Conservation (phyloP, 2,329 filamentous ascomycete species). For the Beauveria pseudobassiana region DNA sequence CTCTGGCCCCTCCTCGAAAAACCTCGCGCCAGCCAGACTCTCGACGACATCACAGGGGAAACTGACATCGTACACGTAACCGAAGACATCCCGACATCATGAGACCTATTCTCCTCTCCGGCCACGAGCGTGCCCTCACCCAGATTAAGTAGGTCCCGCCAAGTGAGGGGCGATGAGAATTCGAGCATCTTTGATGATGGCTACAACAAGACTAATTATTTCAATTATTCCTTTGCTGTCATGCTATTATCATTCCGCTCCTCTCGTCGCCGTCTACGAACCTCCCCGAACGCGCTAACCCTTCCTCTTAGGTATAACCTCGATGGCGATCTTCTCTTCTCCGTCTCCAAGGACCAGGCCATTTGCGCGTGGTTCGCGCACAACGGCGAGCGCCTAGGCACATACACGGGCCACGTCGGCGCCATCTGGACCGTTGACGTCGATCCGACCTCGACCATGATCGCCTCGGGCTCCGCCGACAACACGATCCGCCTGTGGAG, state of each 20-base stretch:
- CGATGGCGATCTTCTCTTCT: slow-evolving; percentile 96
- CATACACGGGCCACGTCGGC: slow-evolving; percentile 94
- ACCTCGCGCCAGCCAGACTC: slow-evolving; percentile 2
- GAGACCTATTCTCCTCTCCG: slow-evolving; percentile 93
- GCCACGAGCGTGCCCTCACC: slow-evolving; percentile 93
- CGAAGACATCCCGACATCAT: slow-evolving; percentile 45
- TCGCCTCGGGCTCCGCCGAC: slow-evolving; percentile 93
- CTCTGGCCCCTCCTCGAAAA: slow-evolving; percentile 7
- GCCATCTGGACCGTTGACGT: slow-evolving; percentile 98
- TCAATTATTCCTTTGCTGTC: not conserved
- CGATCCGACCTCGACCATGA: slow-evolving; percentile 82
- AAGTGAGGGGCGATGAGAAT: slow-evolving; percentile 3
- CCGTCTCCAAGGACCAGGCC: slow-evolving; percentile 90
- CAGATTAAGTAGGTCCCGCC: slow-evolving; percentile 67
- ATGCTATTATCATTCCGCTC: slow-evolving; percentile 1
- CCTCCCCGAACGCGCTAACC: slow-evolving; percentile 8
- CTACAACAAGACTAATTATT: not conserved
- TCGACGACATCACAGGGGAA: not conserved
- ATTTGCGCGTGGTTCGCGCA: slow-evolving; percentile 96
- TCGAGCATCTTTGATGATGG: not conserved
- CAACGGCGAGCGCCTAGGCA: slow-evolving; percentile 95
- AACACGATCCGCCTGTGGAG: slow-evolving; percentile 97
- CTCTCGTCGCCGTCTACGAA: slow-evolving; percentile 11
- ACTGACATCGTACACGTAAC: not conserved
- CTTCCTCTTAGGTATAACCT: slow-evolving; percentile 63